Percentiles rank a stretch among this genome's conserved stretches.
phyloP scores from a whole-genome alignment of 75 land plant species.

The Cunninghamia lanceolata region DNA sequence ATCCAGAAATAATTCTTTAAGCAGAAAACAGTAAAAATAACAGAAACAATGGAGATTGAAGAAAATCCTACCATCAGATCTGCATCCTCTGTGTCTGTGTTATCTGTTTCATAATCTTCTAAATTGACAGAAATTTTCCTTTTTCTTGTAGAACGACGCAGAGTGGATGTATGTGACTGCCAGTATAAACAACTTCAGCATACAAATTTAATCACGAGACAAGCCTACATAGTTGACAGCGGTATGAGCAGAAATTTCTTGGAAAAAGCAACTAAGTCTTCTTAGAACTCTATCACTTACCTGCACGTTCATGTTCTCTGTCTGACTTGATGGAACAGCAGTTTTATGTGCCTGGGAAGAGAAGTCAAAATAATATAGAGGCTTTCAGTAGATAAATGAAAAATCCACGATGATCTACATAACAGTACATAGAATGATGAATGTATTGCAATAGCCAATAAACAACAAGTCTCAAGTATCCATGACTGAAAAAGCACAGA shows the following conservation, averaged over 20 bases:
- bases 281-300: neutral
- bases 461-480: too few relatives aligned
- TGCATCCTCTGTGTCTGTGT: conserved; percentile 67
- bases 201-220: neutral
- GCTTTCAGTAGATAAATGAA: neutral
- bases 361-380: neutral
- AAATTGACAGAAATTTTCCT: conserved; percentile 70
- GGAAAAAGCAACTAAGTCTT: neutral
- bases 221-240: neutral
- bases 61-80: conserved; percentile 69
- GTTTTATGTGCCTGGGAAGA: neutral
- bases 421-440: neutral
- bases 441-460: neutral
- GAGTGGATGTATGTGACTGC: conserved; percentile 42
- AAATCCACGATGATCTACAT: neutral
- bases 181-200: conserved; percentile 12
- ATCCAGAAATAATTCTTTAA: too few relatives aligned
- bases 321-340: conserved; percentile 3
- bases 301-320: conserved; percentile 3
- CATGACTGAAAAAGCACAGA: neutral
- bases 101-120: conserved; percentile 68
- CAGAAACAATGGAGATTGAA: neutral
- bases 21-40: conserved; percentile 1
- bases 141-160: conserved; percentile 91
- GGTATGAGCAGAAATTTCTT: neutral